Conservation (phyloP, 202 grass and related monocot species). For the Dendrocalamus latiflorus region DNA sequence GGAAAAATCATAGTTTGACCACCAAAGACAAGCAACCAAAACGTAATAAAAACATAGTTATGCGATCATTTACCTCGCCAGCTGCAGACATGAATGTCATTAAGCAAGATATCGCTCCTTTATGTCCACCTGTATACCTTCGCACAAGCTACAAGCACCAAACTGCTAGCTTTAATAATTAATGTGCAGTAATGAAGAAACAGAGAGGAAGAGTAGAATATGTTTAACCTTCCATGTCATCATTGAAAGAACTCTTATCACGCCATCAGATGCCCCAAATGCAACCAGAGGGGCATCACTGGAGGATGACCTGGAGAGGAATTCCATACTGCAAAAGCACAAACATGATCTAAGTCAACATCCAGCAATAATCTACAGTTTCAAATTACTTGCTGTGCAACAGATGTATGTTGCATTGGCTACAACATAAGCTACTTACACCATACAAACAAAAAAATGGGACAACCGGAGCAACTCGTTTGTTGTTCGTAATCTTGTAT, state of each 20-base stretch:
- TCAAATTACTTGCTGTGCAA: slow-evolving; percentile 4
- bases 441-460: not conserved
- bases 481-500: slow-evolving; percentile 17
- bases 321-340: slow-evolving; percentile 80
- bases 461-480: not conserved
- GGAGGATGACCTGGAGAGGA: slow-evolving; percentile 74
- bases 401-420: slow-evolving; percentile 13
- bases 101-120: slow-evolving; percentile 89
- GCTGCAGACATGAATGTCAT: slow-evolving; percentile 93
- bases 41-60: slow-evolving; percentile 13
- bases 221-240: slow-evolving; percentile 93
- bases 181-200: slow-evolving; percentile 33
- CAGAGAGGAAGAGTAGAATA: not conserved
- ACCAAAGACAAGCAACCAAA: slow-evolving; percentile 13
- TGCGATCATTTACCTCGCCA: slow-evolving; percentile 64
- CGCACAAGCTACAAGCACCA: slow-evolving; percentile 72
- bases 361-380: slow-evolving; percentile 1
- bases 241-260: slow-evolving; percentile 99
- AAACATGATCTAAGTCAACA: slow-evolving; percentile 19
- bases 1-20: not conserved
- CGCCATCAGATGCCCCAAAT: slow-evolving; percentile 90
- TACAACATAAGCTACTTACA: not conserved
- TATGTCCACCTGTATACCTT: slow-evolving; percentile 98
- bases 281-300: slow-evolving; percentile 94
- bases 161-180: slow-evolving; percentile 25